phyloP scores from a whole-genome alignment of 306 rosid species.

The Corylus heterophylla region DNA sequence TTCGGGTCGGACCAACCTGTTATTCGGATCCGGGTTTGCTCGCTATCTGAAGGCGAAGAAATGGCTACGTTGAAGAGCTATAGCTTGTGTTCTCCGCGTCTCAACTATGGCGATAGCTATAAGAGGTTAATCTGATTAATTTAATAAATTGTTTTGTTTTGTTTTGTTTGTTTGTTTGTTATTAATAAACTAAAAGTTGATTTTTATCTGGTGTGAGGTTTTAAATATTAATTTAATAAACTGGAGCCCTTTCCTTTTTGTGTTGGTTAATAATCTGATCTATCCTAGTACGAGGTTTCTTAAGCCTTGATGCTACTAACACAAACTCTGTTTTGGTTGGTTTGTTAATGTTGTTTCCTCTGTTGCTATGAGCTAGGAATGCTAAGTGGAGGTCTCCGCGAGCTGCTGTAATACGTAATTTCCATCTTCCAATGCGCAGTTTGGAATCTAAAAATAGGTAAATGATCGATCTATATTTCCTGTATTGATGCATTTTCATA shows the following conservation, averaged over 20 bases:
- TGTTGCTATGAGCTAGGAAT: slow-evolving; percentile 44
- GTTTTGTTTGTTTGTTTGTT: too few relatives aligned
- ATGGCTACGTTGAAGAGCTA: slow-evolving; percentile 55
- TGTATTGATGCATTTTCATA: slow-evolving; percentile 11
- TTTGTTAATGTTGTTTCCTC: slow-evolving; percentile 19
- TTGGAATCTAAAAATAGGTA: slow-evolving; percentile 81
- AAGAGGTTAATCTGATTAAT: slow-evolving; percentile 37
- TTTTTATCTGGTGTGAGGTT: too few relatives aligned
- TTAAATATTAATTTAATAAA: too few relatives aligned
- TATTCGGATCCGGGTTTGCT: background rate
- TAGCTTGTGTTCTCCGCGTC: slow-evolving; percentile 43
- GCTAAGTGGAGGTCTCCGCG: slow-evolving; percentile 58
- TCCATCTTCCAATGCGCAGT: slow-evolving; percentile 98
- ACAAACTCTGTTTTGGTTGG: slow-evolving; percentile 7
- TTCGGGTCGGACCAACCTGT: slow-evolving; percentile 10
- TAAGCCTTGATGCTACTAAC: background rate
- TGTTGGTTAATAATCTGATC: too few relatives aligned
- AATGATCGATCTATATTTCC: slow-evolving; percentile 19
- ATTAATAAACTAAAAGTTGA: too few relatives aligned
- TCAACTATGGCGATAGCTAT: slow-evolving; percentile 27
- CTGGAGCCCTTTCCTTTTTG: too few relatives aligned
- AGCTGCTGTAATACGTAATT: slow-evolving; percentile 59
- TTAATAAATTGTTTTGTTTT: background rate
- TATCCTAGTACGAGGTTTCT: too few relatives aligned
- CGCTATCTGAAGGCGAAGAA: background rate